Base-by-base conservation (phyloP, 2,329 filamentous ascomycete genomes). In the Mariannaea sp. region DNA sequence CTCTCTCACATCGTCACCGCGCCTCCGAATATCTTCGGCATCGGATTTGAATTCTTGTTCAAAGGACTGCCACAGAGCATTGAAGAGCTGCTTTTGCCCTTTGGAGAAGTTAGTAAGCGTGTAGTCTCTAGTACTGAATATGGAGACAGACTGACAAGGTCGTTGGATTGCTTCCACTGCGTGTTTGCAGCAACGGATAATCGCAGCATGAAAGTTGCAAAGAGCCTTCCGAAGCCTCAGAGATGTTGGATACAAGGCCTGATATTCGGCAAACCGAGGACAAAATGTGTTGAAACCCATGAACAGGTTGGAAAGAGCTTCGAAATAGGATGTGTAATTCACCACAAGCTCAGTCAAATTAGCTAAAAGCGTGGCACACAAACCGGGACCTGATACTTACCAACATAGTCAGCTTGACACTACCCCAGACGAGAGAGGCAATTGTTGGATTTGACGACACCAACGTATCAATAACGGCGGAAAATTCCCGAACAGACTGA, bases 341-440 rank as follows among this genome's bases (percentile, higher is more conserved):
- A 67, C 56, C 1, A 67, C 56, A 13, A 68, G 48, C 72, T 74
- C 26, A 24, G 1, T 0, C 24, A 33, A 9, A 36, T n/a, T 14
- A 17, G 49, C 7, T 16, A 35, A 35, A 7, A 13, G 32, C 32
- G 17, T 14, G 16, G 13, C 7, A 33, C 12, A 17, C 16, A 17
- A 2, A n/a, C 26, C 14, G 3, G 6, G 4, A 16, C 13, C 19
- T 17, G 7, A 45, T 45, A 58, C 63, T 53, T 55, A 72, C 70
- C 44, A 70, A 63, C 38, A 78, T 65, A 12, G 75, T 70, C n/a
- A 78, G 54, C 53, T 73, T 73, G 3, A 77, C 61, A 35, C 70
- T 74, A 1, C 75, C 75, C 76, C 74, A 78, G 16, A 78, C 66
- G 2, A 77, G 59, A 4, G 71, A 72, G 6, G 75, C 70, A 19